Conservation (phyloP, 345 rosid species). For the Raphanus raphanistrum region DNA sequence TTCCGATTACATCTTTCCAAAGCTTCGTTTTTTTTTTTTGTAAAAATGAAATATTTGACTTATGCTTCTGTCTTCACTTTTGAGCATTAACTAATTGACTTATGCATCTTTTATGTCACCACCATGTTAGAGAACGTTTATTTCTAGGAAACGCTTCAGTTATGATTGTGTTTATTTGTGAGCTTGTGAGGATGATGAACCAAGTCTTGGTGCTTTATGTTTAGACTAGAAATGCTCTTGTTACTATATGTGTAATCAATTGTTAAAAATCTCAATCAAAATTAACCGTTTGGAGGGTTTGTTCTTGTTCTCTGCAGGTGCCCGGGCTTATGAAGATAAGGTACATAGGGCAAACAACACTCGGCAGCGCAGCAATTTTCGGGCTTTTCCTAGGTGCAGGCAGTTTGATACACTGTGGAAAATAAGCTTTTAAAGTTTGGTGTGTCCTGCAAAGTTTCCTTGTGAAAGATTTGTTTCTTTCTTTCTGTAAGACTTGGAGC, state of each 20-base stretch:
- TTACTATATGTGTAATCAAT: background rate
- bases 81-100: background rate
- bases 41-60: background rate
- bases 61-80: background rate
- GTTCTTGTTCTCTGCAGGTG: too few species aligned
- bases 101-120: background rate
- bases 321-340: conserved; percentile 86
- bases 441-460: conserved; percentile 16
- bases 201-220: background rate
- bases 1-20: background rate
- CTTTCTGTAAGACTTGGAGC: background rate
- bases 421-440: conserved; percentile 34
- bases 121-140: background rate
- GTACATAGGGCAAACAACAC: conserved; percentile 82
- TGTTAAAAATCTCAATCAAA: background rate
- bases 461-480: conserved; percentile 17
- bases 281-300: too few species aligned
- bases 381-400: conserved; percentile 96
- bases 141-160: background rate
- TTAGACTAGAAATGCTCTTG: background rate
- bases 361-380: conserved; percentile 87
- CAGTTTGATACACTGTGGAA: conserved; percentile 85
- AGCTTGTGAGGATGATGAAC: background rate
- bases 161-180: background rate
- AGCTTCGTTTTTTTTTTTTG: background rate